Base-by-base conservation (phyloP, 345 rosid species). In the Acer yangbiense region DNA sequence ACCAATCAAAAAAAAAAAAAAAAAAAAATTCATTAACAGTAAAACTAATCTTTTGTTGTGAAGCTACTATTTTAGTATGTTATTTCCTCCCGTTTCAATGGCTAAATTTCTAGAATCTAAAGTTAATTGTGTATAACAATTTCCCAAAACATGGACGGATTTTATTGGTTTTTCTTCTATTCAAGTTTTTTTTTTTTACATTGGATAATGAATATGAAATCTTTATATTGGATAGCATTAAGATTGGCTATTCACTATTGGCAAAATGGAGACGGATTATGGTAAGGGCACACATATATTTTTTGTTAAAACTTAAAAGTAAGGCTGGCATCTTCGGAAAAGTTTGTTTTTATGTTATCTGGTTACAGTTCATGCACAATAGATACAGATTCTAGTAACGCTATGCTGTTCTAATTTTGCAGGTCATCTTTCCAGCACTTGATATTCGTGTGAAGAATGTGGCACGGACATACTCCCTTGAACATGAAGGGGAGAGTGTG, bases 401-500 rank as follows among this genome's bases (percentile, higher is more conserved):
- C 14, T 73, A 10, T 63, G 9, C 25, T 78, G 27, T 63, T 76
- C 68, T 52, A 75, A 11, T 66, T 48, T 43, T 82, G 79, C 78
- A 94, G 98, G 98, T 95, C 57, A 90, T 95, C 77, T 93, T 95
- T 86, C 88, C 87, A 20, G 98, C 98, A 29, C 93, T 95, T 39
- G 98, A 95, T 79, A 84, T 79, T 78, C 94, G 97, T 9, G 98
- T 95, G 76, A 93, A 95, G 86, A 95, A 95, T 86, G 90, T 95
- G 43, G 97, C 97, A 50, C 87, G 89, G 23, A 95, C 95, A 54
- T 95, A 95, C 82, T 91, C 89, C 54, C 95, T 91, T 52, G 98
- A 95, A 77, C 98, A 95, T 69, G 98, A 86, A 83, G 97, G 94
- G 35, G 94, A 89, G 66, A 89, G 93, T 81, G 86, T 86, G n/a